These are phyloP conservation scores for Spirogloea muscicola DNA, from an alignment of 139 green algal species.

Conservation along the genomic window DNA sequence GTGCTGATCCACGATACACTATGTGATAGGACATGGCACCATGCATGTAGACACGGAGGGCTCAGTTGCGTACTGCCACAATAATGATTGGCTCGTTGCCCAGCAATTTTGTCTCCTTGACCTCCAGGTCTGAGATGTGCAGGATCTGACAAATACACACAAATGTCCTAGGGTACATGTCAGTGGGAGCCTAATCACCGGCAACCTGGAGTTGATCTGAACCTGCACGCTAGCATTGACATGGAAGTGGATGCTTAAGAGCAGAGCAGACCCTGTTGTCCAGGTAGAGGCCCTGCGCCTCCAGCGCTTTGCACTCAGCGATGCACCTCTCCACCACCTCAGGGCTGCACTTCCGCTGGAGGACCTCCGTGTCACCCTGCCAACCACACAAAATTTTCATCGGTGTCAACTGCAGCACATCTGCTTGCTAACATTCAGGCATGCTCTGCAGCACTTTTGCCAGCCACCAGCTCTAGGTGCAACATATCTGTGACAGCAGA, in stretches of 20 bases:
- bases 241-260: neutral
- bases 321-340: constrained; percentile 62
- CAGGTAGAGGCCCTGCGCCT: neutral
- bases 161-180: neutral
- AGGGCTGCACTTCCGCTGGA: constrained; percentile 44
- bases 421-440: no score
- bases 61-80: constrained; percentile 47
- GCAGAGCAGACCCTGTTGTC: constrained; percentile 1
- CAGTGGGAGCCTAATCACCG: neutral
- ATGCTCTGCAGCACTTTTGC: no score
- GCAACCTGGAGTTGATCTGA: neutral
- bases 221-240: neutral
- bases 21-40: no score
- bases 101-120: constrained; percentile 77
- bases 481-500: no score
- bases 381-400: no score
- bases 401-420: no score
- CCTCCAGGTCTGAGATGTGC: constrained; percentile 80
- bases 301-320: constrained; percentile 11
- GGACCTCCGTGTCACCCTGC: constrained; percentile 32
- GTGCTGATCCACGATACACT: no score
- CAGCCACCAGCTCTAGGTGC: no score
- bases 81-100: constrained; percentile 85
- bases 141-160: constrained; percentile 64
- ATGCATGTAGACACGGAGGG: no score